These are phyloP conservation scores for Mercurialis annua DNA, from an alignment of 345 rosid species.

Conservation along the genomic window DNA sequence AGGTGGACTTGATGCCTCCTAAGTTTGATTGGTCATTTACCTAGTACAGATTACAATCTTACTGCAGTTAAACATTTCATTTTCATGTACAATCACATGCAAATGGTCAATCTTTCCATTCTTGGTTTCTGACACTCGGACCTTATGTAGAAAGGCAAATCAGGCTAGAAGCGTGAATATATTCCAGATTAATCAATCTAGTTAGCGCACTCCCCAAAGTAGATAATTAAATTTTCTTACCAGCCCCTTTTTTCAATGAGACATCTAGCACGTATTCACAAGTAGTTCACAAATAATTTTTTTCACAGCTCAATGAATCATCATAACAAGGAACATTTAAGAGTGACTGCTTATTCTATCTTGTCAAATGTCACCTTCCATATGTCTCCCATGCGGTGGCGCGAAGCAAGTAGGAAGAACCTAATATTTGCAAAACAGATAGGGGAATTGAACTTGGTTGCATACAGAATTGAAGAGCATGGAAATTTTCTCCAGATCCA, in stretches of 20 bases:
- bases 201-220: background rate
- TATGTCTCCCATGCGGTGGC: conserved; percentile 95
- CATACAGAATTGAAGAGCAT: conserved; percentile 51
- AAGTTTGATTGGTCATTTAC: background rate
- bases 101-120: background rate
- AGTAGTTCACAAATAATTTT: background rate
- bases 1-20: background rate
- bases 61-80: background rate
- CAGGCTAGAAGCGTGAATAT: background rate
- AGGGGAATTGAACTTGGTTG: conserved; percentile 78
- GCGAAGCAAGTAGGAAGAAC: conserved; percentile 86
- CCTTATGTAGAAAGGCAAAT: background rate
- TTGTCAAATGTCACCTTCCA: conserved; percentile 67
- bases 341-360: background rate
- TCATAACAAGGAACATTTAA: background rate
- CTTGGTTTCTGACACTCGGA: background rate
- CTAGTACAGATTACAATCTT: background rate
- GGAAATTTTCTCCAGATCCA: conserved; percentile 47
- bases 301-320: background rate
- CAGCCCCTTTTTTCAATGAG: background rate
- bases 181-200: background rate
- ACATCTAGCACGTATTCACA: background rate
- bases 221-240: background rate
- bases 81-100: background rate
- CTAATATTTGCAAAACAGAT: conserved; percentile 77